A percentile compares a stretch with the other conserved stretches of the same genome.
Evolutionary conservation across 2,329 filamentous ascomycete genomes (phyloP).

Genomic region (Venturia nashicola): DNA sequence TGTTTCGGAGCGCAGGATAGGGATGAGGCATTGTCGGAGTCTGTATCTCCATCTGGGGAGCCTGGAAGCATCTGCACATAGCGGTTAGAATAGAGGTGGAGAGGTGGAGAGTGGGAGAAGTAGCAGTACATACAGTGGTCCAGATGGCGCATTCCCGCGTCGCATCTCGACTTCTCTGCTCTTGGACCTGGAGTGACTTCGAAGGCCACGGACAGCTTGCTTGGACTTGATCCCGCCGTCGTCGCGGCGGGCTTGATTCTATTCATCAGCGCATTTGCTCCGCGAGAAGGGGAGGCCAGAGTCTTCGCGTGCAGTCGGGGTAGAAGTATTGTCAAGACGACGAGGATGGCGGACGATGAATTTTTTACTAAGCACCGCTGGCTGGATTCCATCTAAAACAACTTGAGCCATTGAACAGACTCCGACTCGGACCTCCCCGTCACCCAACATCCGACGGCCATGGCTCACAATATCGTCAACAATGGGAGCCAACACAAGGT

Average conservation of each 20-base stretch:
- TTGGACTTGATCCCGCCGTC: constrained; percentile 1
- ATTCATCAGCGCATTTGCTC: constrained; percentile 7
- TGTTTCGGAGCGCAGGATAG: constrained; percentile 87
- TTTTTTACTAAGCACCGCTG: neutral
- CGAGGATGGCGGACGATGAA: neutral
- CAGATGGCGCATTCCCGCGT: constrained; percentile 69
- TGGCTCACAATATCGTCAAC: no score
- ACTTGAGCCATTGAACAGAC: no score
- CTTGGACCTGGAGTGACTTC: neutral
- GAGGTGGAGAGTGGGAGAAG: neutral
- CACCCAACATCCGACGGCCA: no score
- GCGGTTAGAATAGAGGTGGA: neutral
- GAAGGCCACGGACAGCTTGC: neutral
- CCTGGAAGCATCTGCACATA: constrained; percentile 57
- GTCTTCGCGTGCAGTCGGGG: neutral
- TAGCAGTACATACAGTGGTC: constrained; percentile 39
- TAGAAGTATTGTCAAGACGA: neutral
- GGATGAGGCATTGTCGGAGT: constrained; percentile 69
- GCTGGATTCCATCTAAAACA: no score
- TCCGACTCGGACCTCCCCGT: no score
- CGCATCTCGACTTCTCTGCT: constrained; percentile 20
- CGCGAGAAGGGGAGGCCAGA: neutral
- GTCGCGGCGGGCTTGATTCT: constrained; percentile 5
- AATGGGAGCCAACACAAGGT: no score
- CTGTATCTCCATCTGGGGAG: constrained; percentile 83